phyloP scores from a whole-genome alignment of 768 basidiomycete species.

The Amanita pseudoporphyria region DNA sequence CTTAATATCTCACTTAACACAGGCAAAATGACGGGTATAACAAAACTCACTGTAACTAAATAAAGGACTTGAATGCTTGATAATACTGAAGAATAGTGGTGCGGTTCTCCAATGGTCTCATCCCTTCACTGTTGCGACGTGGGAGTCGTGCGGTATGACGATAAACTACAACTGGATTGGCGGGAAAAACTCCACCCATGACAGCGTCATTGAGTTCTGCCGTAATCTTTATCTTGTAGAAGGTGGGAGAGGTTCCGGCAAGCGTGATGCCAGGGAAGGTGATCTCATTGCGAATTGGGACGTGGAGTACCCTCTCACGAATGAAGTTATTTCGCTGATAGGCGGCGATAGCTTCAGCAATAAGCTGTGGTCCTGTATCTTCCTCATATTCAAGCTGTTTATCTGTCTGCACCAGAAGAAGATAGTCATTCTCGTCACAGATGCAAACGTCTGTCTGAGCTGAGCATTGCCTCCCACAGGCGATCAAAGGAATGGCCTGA shows the following conservation, averaged over 20 bases:
- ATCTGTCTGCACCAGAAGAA: too few relatives aligned
- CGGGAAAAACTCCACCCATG: slow-evolving; percentile 4
- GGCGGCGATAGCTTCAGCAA: background rate
- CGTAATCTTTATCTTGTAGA: slow-evolving; percentile 17
- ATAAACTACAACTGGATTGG: slow-evolving; percentile 7
- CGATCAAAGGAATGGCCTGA: background rate
- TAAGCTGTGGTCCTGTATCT: background rate
- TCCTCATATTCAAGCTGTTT: background rate
- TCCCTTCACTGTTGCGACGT: slow-evolving; percentile 12
- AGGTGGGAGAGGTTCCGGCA: slow-evolving; percentile 14
- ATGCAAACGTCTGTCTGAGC: too few relatives aligned
- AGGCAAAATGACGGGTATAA: too few relatives aligned
- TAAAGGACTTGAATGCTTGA: slow-evolving; percentile 10
- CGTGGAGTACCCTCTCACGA: background rate
- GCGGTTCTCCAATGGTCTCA: slow-evolving; percentile 14
- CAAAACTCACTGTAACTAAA: too few relatives aligned
- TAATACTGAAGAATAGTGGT: slow-evolving; percentile 9
- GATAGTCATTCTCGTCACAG: too few relatives aligned
- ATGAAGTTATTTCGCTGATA: background rate
- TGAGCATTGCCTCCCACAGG: too few relatives aligned
- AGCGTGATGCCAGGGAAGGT: slow-evolving; percentile 11
- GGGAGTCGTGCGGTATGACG: slow-evolving; percentile 12
- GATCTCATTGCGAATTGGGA: background rate
- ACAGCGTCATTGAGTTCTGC: slow-evolving; percentile 10
- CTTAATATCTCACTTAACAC: too few relatives aligned